A percentile compares a stretch with the other conserved stretches of the same genome.
Conservation (phyloP, 225 moss, liverwort and hornwort species). For the Climacium dendroides region DNA sequence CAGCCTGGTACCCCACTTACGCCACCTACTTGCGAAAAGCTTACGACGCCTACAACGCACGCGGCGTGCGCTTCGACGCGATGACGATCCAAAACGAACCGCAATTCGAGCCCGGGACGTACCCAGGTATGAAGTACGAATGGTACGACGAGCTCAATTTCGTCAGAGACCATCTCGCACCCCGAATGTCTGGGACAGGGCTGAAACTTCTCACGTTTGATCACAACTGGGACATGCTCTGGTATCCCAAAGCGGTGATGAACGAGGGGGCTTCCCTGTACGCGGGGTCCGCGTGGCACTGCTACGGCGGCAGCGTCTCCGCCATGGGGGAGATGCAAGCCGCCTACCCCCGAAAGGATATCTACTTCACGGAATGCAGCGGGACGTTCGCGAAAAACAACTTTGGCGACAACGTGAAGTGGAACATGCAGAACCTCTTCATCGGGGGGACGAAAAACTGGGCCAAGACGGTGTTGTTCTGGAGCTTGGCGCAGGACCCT, state of each 20-base stretch:
- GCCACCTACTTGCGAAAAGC: conserved; percentile 15
- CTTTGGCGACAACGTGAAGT: conserved; percentile 22
- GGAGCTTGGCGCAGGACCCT: conserved; percentile 33
- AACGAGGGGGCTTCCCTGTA: conserved; percentile 21
- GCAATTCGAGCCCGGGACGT: conserved; percentile 1
- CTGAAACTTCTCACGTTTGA: conserved; percentile 24
- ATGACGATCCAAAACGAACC: conserved; percentile 45
- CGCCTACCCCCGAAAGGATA: conserved; percentile 12
- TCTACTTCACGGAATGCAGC: conserved; percentile 33
- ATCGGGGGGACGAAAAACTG: conserved; percentile 22
- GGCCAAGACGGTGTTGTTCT: conserved; percentile 36
- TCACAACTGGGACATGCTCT: conserved; percentile 27
- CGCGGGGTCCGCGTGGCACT: conserved; percentile 40
- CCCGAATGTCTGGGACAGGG: conserved; percentile 8
- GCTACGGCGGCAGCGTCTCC: conserved; percentile 5
- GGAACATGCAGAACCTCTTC: conserved; percentile 37
- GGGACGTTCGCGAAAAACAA: not conserved
- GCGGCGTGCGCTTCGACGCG: conserved; percentile 13
- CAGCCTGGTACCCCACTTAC: conserved; percentile 5
- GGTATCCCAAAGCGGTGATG: conserved; percentile 31
- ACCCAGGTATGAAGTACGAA: conserved; percentile 28
- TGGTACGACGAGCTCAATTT: conserved; percentile 44
- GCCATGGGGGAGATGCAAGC: conserved; percentile 27
- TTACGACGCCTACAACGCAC: conserved; percentile 3
- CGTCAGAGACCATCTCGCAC: conserved; percentile 7